Base-by-base conservation (phyloP, 2,329 filamentous ascomycete species). In the Akanthomyces dipterigenus region DNA sequence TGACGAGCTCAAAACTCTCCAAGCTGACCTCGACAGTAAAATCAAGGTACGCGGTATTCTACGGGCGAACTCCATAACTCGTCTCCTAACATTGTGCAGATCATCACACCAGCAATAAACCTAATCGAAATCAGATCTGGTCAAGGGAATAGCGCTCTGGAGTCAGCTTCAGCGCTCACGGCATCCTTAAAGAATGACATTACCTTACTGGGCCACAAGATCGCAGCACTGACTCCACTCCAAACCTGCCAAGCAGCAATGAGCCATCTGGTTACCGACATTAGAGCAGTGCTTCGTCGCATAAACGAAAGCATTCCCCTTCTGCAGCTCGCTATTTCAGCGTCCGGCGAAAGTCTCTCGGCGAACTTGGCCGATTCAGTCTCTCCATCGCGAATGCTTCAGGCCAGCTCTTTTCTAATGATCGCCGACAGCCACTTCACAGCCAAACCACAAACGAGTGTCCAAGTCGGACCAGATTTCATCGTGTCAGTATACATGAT, bases 291-390 rank as follows among this genome's bases (percentile, higher is more conserved):
- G 3, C 81, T 98, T 2, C 76, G 78, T 12, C 85, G 88, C 9
- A 96, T 99, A 64, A 93, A 98, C 72, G 88, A 95, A 72, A 90
- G 93, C 14, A 91, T 98, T 12, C 93, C 93, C 0, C 79, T 96
- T 3, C 88, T 99, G 71, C 96, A 95, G 68, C 81, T 99, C 31
- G 95, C 95, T 60, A 96, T 99, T 65, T 95, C 91, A 1, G 93
- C 93, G 1, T 97, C 93, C 1, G 95, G 95, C 0, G 92, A 93
- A 61, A 96, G 86, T 62, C 79, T 98, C 34, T 91, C 90, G 0
- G 90, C 90, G 0, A 88, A 86, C 3, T 78, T 97, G 31, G 90
- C 92, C 0, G 80, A 89, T 1, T 88, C 88, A 11, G 90, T 98
- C 49, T 98, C 93, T 1, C 93, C 93, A 1, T 97, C 93, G 5